Conservation (phyloP, 1,284 basidiomycete species). For the Ustilago curta region DNA sequence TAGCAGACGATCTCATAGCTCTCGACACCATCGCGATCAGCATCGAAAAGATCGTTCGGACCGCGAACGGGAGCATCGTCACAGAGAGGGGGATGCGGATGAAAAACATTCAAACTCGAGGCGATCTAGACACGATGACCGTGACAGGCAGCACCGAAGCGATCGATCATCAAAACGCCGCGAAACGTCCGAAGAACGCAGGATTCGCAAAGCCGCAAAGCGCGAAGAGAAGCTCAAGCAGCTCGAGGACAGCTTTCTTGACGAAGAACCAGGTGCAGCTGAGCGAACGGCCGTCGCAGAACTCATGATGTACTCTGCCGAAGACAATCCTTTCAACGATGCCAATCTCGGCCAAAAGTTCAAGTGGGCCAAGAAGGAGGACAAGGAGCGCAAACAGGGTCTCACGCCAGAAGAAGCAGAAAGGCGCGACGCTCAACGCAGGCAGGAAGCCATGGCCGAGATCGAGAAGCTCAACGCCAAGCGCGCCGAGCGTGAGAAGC, state of each 20-base stretch:
- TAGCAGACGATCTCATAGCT: conserved; percentile 18
- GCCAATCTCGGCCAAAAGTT: conserved; percentile 93
- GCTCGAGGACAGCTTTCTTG: conserved; percentile 34
- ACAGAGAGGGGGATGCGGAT: conserved; percentile 25
- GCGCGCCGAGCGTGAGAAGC: conserved; percentile 90
- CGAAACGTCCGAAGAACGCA: conserved; percentile 58
- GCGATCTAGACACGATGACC: conserved; percentile 24
- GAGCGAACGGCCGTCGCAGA: conserved; percentile 62
- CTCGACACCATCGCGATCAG: conserved; percentile 19
- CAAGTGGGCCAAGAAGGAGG: conserved; percentile 97
- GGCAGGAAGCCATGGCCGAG: conserved; percentile 87
- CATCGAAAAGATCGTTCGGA: conserved; percentile 20
- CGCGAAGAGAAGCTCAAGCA: conserved; percentile 40
- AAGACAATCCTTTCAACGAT: conserved; percentile 97
- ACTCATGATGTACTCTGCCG: conserved; percentile 79
- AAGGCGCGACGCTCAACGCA: conserved; percentile 81
- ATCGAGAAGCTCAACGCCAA: conserved; percentile 88
- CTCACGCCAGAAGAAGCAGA: conserved; percentile 83
- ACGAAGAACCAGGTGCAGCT: conserved; percentile 49
- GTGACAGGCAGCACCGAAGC: conserved; percentile 21
- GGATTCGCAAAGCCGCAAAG: conserved; percentile 58
- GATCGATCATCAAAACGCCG: conserved; percentile 31
- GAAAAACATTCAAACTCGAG: conserved; percentile 23
- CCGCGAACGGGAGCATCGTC: conserved; percentile 23
- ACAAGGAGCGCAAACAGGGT: conserved; percentile 92